Conservation (phyloP, 805 yeast genomes). For the Candida germanica region DNA sequence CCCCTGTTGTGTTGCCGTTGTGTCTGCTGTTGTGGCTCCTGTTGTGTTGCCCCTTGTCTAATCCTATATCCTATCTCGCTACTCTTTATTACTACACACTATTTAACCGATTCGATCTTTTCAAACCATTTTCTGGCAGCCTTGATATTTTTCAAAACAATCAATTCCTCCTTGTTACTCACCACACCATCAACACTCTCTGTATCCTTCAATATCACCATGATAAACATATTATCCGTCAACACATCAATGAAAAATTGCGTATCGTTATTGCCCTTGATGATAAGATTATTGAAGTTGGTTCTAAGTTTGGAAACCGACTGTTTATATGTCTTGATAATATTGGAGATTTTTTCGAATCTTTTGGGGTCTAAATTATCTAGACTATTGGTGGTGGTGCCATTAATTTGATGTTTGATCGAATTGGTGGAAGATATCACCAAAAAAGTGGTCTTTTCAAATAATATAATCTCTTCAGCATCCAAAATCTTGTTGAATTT, state of each 20-base stretch:
- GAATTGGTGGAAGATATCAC: constrained; percentile 64
- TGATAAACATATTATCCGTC: constrained; percentile 59
- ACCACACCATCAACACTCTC: constrained; percentile 14
- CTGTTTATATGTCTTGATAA: constrained; percentile 91
- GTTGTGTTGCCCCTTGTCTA: too few relatives aligned
- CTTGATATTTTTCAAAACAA: constrained; percentile 54
- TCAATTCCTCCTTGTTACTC: constrained; percentile 37
- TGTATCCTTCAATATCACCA: constrained; percentile 53
- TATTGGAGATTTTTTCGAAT: constrained; percentile 90
- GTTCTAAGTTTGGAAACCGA: constrained; percentile 84
- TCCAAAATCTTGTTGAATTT: constrained; percentile 70
- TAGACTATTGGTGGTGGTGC: constrained; percentile 6
- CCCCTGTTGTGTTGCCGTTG: too few relatives aligned
- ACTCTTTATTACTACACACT: too few relatives aligned
- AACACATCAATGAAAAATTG: constrained; percentile 52
- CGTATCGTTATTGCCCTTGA: constrained; percentile 54
- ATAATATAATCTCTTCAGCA: constrained; percentile 86
- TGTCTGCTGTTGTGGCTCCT: too few relatives aligned
- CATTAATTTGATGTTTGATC: constrained; percentile 26
- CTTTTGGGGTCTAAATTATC: constrained; percentile 75
- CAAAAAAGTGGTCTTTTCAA: constrained; percentile 90
- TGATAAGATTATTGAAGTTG: constrained; percentile 71
- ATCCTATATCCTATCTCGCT: too few relatives aligned
- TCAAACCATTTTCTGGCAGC: constrained; percentile 56
- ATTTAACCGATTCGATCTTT: constrained; percentile 31